Conservation (phyloP, 768 basidiomycete species). For the Guyanaporus albipodus region DNA sequence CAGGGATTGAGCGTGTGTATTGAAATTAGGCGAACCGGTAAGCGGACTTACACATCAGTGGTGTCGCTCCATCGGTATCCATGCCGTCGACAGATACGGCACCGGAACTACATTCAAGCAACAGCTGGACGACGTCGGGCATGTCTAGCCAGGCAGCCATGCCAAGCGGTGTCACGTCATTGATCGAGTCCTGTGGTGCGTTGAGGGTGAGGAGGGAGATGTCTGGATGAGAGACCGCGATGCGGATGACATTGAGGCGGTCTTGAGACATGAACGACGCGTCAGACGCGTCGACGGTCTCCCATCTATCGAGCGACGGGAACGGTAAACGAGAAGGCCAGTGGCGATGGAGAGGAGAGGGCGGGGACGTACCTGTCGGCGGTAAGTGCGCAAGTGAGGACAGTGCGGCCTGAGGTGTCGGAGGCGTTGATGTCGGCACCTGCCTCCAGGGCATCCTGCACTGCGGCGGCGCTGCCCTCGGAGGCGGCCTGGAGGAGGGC, state of each 20-base stretch:
- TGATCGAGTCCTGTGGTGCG: conserved; percentile 64
- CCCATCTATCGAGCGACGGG: conserved; percentile 47
- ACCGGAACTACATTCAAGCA: conserved; percentile 62
- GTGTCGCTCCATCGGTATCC: conserved; percentile 72
- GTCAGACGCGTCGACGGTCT: conserved; percentile 63
- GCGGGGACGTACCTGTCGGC: conserved; percentile 57
- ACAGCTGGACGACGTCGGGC: conserved; percentile 51
- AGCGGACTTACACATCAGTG: conserved; percentile 71
- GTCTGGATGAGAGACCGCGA: conserved; percentile 50
- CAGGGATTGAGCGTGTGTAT: neutral
- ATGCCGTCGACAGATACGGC: conserved; percentile 68
- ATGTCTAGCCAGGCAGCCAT: conserved; percentile 77
- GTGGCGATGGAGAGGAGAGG: conserved; percentile 2
- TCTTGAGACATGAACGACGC: conserved; percentile 59
- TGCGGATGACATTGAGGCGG: conserved; percentile 56
- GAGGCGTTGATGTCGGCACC: conserved; percentile 69
- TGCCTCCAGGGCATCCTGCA: conserved; percentile 48
- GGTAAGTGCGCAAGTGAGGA: conserved; percentile 65
- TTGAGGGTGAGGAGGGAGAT: conserved; percentile 70
- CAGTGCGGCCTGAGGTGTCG: conserved; percentile 57
- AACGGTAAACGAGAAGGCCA: conserved; percentile 4
- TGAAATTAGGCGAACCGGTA: conserved; percentile 1
- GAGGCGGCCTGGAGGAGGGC: conserved; percentile 54
- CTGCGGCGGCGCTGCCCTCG: conserved; percentile 50
- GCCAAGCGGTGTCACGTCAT: conserved; percentile 72